Evolutionary conservation across 768 basidiomycete genomes (phyloP).

Genomic region (Tylopilus intermedius): DNA sequence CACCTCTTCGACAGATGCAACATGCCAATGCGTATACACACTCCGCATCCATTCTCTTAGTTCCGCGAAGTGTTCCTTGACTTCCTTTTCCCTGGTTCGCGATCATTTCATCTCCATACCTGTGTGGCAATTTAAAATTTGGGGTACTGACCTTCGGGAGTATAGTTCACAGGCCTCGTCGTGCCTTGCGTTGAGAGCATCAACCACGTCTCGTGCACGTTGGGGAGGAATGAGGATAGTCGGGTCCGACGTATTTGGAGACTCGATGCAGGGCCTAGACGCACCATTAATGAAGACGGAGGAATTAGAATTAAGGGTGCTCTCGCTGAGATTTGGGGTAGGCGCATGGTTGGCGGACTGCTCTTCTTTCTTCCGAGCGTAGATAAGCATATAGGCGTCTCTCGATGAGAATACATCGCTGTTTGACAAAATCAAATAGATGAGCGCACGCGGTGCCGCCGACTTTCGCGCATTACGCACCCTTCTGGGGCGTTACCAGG

Average conservation of each 20-base stretch:
- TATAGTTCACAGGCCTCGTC: slow-evolving; percentile 49
- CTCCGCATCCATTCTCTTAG: slow-evolving; percentile 50
- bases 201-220: slow-evolving; percentile 51
- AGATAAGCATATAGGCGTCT: slow-evolving; percentile 96
- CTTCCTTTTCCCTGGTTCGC: slow-evolving; percentile 38
- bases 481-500: slow-evolving; percentile 46
- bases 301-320: slow-evolving; percentile 15
- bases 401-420: slow-evolving; percentile 60
- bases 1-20: slow-evolving; percentile 47
- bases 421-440: slow-evolving; percentile 18
- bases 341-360: slow-evolving; percentile 10
- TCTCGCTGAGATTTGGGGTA: slow-evolving; percentile 14
- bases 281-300: slow-evolving; percentile 17
- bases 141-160: slow-evolving; percentile 39
- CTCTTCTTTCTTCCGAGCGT: slow-evolving; percentile 46
- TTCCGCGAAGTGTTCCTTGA: slow-evolving; percentile 43
- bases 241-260: slow-evolving; percentile 9
- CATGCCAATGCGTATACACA: slow-evolving; percentile 62
- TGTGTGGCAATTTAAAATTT: slow-evolving; percentile 11
- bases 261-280: slow-evolving; percentile 13
- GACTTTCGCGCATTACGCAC: slow-evolving; percentile 74
- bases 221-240: slow-evolving; percentile 45
- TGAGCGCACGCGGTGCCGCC: slow-evolving; percentile 33
- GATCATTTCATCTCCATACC: slow-evolving; percentile 13
- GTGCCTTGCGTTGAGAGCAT: slow-evolving; percentile 51